Conservation (phyloP, 2,329 filamentous ascomycete species). For the Alternaria postmessia region DNA sequence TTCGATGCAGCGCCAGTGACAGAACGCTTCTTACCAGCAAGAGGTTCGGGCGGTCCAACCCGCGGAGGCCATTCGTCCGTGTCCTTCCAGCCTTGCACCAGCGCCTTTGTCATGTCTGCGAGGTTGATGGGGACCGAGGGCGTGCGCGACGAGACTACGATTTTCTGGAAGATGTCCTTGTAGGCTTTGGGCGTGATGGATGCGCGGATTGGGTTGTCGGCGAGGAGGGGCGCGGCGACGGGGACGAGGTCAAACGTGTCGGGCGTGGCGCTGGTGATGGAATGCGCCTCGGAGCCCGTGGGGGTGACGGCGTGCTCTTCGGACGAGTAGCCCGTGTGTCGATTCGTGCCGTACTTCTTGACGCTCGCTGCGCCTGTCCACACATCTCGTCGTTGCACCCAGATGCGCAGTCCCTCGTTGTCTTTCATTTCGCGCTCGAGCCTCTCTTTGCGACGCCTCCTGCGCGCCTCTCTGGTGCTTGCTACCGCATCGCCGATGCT, state of each 20-base stretch:
- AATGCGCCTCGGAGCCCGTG: slow-evolving; percentile 14
- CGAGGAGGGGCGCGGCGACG: slow-evolving; percentile 74
- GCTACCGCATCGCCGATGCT: slow-evolving; percentile 52
- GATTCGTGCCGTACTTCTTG: slow-evolving; percentile 46
- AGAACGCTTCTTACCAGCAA: slow-evolving; percentile 50
- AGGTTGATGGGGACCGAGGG: slow-evolving; percentile 91
- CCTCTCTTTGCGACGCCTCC: slow-evolving; percentile 47
- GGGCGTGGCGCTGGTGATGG: slow-evolving; percentile 12
- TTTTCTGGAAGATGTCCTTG: slow-evolving; percentile 86
- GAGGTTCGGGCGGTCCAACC: slow-evolving; percentile 58
- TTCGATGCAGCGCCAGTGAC: slow-evolving; percentile 20
- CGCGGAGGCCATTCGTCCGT: slow-evolving; percentile 92
- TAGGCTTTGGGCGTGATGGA: slow-evolving; percentile 79
- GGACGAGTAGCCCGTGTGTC: slow-evolving; percentile 16
- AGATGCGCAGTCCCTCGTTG: slow-evolving; percentile 85
- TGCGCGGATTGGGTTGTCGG: slow-evolving; percentile 76
- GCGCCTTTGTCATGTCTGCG: slow-evolving; percentile 77
- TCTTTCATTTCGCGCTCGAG: slow-evolving; percentile 62
- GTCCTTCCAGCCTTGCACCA: slow-evolving; percentile 90
- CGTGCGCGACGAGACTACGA: slow-evolving; percentile 79
- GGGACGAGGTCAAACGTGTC: slow-evolving; percentile 65
- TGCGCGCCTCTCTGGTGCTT: slow-evolving; percentile 41
- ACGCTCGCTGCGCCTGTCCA: slow-evolving; percentile 78
- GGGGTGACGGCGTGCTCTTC: slow-evolving; percentile 16
- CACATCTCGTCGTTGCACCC: slow-evolving; percentile 76